These are phyloP conservation scores for Trametes gibbosa DNA, from an alignment of 768 basidiomycete species.

Conservation along the genomic window DNA sequence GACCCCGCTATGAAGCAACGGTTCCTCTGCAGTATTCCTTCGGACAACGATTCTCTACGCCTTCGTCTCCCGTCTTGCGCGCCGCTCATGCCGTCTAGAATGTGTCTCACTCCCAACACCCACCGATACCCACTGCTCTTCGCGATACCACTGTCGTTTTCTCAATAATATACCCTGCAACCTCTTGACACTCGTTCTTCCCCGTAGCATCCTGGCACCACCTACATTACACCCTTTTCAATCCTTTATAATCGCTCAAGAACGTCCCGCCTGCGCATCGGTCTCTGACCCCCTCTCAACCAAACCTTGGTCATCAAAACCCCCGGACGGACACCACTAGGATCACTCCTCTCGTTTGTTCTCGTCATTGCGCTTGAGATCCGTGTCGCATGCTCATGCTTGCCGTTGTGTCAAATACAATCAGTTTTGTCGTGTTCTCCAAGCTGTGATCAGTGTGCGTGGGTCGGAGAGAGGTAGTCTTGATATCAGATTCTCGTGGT, in stretches of 20 bases:
- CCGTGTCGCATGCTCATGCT: slow-evolving; percentile 1
- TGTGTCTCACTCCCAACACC: too few relatives aligned
- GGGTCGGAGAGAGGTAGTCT: too few relatives aligned
- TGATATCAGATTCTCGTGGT: too few relatives aligned
- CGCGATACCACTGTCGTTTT: background rate
- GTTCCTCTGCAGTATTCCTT: slow-evolving; percentile 2
- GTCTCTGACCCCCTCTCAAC: background rate
- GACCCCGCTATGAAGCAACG: slow-evolving; percentile 12
- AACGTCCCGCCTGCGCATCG: background rate
- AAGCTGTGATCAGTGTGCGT: background rate
- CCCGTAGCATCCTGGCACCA: too few relatives aligned
- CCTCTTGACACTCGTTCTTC: background rate
- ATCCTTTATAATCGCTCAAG: background rate
- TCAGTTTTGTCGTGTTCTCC: background rate
- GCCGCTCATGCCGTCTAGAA: background rate
- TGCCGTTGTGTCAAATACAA: background rate
- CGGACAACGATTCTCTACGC: slow-evolving; percentile 6
- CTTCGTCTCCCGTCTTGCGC: slow-evolving; percentile 5
- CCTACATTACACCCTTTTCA: background rate
- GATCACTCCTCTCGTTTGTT: background rate
- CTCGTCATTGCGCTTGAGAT: background rate
- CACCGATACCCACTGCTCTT: background rate
- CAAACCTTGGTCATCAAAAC: background rate
- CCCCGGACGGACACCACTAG: background rate
- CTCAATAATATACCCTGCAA: background rate